These are phyloP conservation scores for Zygoascus bituminiphila DNA, from an alignment of 805 yeast species.

Conservation along the genomic window DNA sequence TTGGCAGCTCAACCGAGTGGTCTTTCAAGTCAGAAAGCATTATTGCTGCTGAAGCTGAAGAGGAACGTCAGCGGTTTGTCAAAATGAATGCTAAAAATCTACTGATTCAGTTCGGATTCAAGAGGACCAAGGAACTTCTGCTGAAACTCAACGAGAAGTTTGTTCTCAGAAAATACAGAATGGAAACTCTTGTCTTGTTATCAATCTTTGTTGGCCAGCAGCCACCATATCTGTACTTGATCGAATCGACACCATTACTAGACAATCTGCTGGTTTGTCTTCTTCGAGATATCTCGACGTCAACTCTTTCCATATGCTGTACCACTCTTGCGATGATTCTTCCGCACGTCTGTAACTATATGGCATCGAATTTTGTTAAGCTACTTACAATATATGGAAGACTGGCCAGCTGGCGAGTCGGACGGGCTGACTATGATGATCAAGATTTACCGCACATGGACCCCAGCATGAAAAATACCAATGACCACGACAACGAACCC, in stretches of 20 bases:
- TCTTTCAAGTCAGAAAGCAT: constrained; percentile 5
- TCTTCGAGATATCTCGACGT: constrained; percentile 35
- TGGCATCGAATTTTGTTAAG: constrained; percentile 32
- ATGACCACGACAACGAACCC: constrained; percentile 11
- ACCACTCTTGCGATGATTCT: constrained; percentile 35
- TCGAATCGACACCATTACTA: constrained; percentile 33
- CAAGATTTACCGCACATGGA: constrained; percentile 2
- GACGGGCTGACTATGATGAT: constrained; percentile 2
- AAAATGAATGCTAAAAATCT: constrained; percentile 36
- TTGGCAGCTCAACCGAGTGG: constrained; percentile 11
- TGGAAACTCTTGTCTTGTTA: constrained; percentile 35
- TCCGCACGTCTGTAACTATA: constrained; percentile 38
- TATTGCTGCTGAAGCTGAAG: constrained; percentile 28
- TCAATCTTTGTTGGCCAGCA: constrained; percentile 30
- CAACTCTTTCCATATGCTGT: constrained; percentile 32
- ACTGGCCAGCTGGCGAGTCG: constrained; percentile 32
- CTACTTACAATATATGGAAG: constrained; percentile 40
- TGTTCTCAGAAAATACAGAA: constrained; percentile 28
- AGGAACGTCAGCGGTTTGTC: constrained; percentile 44
- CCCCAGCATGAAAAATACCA: neutral
- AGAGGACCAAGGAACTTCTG: constrained; percentile 33
- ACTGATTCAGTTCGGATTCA: constrained; percentile 37
- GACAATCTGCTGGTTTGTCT: constrained; percentile 33
- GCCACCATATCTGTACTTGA: constrained; percentile 26
- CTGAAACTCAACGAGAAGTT: constrained; percentile 33